phyloP scores from a whole-genome alignment of 1,139 yeast genomes.

The Taiozyma sp. region DNA sequence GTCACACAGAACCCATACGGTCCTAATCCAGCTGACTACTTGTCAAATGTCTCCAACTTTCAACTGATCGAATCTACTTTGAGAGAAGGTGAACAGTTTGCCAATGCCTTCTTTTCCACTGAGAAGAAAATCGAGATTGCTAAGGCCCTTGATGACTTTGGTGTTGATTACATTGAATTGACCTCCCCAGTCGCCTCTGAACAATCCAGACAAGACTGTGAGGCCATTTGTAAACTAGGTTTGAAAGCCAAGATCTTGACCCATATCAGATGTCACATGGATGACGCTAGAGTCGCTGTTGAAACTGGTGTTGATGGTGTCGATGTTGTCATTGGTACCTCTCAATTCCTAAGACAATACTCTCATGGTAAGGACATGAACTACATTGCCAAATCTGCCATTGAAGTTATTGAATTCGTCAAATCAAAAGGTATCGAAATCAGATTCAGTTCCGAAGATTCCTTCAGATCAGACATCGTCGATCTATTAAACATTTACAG shows the following conservation, averaged over 20 bases:
- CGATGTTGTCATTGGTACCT: constrained; percentile 97
- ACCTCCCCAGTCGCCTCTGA: constrained; percentile 98
- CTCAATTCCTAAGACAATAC: constrained; percentile 89
- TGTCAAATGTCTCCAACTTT: constrained; percentile 85
- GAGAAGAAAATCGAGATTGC: constrained; percentile 98
- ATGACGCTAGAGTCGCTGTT: constrained; percentile 95
- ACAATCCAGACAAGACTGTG: constrained; percentile 90
- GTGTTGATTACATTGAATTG: constrained; percentile 95
- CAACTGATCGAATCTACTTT: constrained; percentile 93
- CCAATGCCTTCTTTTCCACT: constrained; percentile 92
- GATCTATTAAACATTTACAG: constrained; percentile 92
- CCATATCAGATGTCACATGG: constrained; percentile 98
- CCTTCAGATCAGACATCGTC: constrained; percentile 94
- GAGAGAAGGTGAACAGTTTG: constrained; percentile 98
- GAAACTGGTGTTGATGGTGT: constrained; percentile 99
- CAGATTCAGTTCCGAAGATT: constrained; percentile 95
- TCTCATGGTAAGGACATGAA: constrained; percentile 99
- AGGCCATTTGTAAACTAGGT: constrained; percentile 96
- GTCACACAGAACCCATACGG: constrained; percentile 73
- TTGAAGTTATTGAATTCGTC: constrained; percentile 96
- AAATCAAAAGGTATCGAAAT: constrained; percentile 96
- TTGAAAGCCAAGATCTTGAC: constrained; percentile 88
- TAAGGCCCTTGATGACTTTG: constrained; percentile 94
- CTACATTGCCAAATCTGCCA: constrained; percentile 93
- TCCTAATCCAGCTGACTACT: constrained; percentile 87